Conservation (phyloP, 495 filamentous ascomycete genomes). For the Eremomyces bilateralis region DNA sequence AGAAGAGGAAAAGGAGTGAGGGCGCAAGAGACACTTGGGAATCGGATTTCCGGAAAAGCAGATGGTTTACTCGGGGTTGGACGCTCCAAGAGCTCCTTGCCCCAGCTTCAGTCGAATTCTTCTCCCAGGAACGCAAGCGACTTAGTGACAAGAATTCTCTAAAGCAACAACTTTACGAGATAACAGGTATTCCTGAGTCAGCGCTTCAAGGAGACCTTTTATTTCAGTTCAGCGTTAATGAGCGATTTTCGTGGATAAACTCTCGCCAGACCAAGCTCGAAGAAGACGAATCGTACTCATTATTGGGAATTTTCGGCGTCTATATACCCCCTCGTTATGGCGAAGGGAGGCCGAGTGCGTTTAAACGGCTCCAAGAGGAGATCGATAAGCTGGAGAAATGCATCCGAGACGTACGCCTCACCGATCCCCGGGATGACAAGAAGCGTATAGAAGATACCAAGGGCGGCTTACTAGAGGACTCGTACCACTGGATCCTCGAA, state of each 20-base stretch:
- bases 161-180: not conserved
- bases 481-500: slow-evolving; percentile 24
- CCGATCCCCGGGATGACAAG: slow-evolving; percentile 16
- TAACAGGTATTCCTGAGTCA: not conserved
- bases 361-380: slow-evolving; percentile 1
- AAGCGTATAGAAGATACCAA: slow-evolving; percentile 20
- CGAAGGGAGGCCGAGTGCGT: not conserved
- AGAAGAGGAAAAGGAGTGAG: not conserved
- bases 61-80: slow-evolving; percentile 3
- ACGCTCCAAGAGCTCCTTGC: slow-evolving; percentile 3
- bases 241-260: slow-evolving; percentile 1
- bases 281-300: slow-evolving; percentile 1
- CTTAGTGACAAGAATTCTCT: not conserved
- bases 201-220: not conserved
- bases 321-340: slow-evolving; percentile 1
- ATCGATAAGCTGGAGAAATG: slow-evolving; percentile 1
- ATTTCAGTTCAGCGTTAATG: not conserved
- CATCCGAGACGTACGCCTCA: slow-evolving; percentile 4
- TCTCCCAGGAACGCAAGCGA: slow-evolving; percentile 1
- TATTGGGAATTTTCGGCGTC: slow-evolving; percentile 2
- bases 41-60: not conserved
- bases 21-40: not conserved
- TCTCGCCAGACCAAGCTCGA: not conserved
- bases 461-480: slow-evolving; percentile 21
- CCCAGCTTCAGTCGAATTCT: slow-evolving; percentile 1